phyloP scores from a whole-genome alignment of 176 grass and related monocot species.

The Ananas comosus region DNA sequence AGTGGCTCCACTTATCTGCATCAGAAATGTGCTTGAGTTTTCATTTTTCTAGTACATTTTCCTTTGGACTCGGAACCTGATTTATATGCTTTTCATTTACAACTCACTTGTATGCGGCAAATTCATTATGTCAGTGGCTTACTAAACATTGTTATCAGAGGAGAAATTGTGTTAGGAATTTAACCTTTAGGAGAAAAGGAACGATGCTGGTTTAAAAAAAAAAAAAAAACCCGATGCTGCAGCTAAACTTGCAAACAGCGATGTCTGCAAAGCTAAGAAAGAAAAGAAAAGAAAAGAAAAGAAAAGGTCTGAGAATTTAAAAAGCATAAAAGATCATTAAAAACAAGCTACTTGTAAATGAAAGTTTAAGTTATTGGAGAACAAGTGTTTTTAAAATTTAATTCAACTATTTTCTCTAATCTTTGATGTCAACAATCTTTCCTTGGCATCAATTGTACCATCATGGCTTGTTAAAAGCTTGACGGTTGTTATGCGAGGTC shows the following conservation, averaged over 20 bases:
- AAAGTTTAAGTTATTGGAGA: too few relatives aligned
- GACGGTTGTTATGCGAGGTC: too few relatives aligned
- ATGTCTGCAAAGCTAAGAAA: conserved; percentile 23
- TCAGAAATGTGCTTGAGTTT: not conserved
- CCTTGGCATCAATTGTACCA: too few relatives aligned
- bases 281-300: too few relatives aligned
- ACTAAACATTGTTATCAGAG: not conserved
- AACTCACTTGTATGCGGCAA: not conserved
- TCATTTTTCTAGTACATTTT: not conserved
- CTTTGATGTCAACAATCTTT: too few relatives aligned
- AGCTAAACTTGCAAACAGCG: conserved; percentile 27
- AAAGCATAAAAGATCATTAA: too few relatives aligned
- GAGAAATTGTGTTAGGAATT: not conserved
- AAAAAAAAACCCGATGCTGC: conserved; percentile 32
- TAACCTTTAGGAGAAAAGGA: conserved; percentile 33
- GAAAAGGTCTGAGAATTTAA: not conserved
- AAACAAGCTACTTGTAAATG: too few relatives aligned
- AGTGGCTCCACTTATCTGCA: conserved; percentile 44
- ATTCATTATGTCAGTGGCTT: not conserved
- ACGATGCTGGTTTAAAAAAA: too few relatives aligned
- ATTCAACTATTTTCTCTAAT: too few relatives aligned
- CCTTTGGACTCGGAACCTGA: not conserved
- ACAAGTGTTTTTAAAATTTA: too few relatives aligned
- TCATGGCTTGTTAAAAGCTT: too few relatives aligned
- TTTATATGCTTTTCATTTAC: not conserved